Evolutionary conservation across 495 filamentous ascomycete genomes (phyloP).

Genomic region (Venustampulla echinocandica): DNA sequence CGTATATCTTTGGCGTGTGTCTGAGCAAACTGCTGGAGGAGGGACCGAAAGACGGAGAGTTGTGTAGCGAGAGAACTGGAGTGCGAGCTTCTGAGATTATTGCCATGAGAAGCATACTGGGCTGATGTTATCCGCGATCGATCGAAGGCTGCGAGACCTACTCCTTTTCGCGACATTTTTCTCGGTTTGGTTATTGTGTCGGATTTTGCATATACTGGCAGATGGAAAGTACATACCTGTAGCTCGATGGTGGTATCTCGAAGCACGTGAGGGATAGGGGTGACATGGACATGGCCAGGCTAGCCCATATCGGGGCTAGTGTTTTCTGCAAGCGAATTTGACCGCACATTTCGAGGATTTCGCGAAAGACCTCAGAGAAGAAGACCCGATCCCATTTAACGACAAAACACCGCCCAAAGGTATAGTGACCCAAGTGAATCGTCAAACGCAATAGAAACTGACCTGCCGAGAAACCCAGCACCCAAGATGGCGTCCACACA

Average conservation of each 20-base stretch:
- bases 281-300: neutral
- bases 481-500: conserved; percentile 66
- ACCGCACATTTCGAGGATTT: conserved; percentile 2
- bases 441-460: no score
- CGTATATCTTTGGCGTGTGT: conserved; percentile 93
- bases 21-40: conserved; percentile 87
- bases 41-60: conserved; percentile 87
- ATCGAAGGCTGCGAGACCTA: conserved; percentile 87
- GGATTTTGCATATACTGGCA: no score
- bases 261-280: neutral
- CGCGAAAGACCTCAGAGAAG: conserved; percentile 1
- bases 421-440: conserved; percentile 11
- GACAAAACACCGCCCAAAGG: neutral
- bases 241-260: neutral
- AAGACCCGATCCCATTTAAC: neutral
- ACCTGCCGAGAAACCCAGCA: no score
- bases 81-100: conserved; percentile 70
- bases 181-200: no score
- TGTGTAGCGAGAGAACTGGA: conserved; percentile 78
- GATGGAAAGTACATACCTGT: neutral
- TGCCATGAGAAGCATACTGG: conserved; percentile 83
- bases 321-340: neutral
- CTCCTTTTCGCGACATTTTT: conserved; percentile 61
- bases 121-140: conserved; percentile 69
- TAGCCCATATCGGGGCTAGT: neutral